These are phyloP conservation scores for Zygosaccharomyces lentus DNA, from an alignment of 805 yeast genomes.

Conservation along the genomic window DNA sequence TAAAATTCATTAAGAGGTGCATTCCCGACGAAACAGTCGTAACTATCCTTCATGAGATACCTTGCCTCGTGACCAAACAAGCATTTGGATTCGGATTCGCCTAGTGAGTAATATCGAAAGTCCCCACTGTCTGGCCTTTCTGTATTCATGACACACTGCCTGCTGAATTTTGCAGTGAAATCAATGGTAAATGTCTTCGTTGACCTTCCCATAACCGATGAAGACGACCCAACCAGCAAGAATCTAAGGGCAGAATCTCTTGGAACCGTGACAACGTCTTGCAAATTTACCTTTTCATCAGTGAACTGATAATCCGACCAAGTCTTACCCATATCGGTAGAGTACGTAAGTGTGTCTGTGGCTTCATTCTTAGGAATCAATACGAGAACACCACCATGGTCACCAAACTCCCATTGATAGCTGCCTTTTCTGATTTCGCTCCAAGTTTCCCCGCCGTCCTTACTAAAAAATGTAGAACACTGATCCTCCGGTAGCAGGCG, in stretches of 20 bases:
- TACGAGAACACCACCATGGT: constrained; percentile 82
- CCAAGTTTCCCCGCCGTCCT: constrained; percentile 94
- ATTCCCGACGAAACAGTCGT: constrained; percentile 62
- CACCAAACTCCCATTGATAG: constrained; percentile 94
- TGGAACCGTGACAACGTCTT: constrained; percentile 85
- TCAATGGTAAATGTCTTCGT: constrained; percentile 53
- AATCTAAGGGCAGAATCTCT: constrained; percentile 83
- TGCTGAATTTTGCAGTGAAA: constrained; percentile 46
- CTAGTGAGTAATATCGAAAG: constrained; percentile 61
- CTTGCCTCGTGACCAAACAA: constrained; percentile 66
- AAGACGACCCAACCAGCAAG: constrained; percentile 52
- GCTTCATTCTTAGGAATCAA: constrained; percentile 55
- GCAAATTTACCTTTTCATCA: constrained; percentile 49
- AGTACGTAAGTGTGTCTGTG: constrained; percentile 58
- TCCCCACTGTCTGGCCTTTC: constrained; percentile 47
- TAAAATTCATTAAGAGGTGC: constrained; percentile 56
- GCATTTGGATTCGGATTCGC: constrained; percentile 51
- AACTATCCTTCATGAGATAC: constrained; percentile 55
- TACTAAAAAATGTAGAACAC: constrained; percentile 68
- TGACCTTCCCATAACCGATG: constrained; percentile 41
- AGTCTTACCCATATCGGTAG: constrained; percentile 72
- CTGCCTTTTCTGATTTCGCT: constrained; percentile 67
- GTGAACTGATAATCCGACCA: constrained; percentile 70
- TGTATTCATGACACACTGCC: constrained; percentile 53
- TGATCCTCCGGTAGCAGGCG: constrained; percentile 45